Evolutionary conservation across 768 basidiomycete species (phyloP), one percentile per base, ranked within the genome.

Genomic region (Naganishia randhawae): DNA sequence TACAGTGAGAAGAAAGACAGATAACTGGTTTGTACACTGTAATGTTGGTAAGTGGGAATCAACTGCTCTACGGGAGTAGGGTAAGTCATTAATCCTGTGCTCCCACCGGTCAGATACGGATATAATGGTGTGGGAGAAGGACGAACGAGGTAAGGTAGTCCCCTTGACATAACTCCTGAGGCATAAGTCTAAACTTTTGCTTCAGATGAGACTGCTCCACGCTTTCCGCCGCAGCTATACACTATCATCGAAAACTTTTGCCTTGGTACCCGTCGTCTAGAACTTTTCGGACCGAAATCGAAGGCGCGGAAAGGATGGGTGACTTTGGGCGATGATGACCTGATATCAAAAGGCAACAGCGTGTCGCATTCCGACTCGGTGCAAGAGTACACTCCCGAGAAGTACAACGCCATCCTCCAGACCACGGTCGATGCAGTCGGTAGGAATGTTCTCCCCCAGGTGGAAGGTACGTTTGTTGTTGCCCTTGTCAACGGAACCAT

Each of bases 231-330:
- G 19, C 95, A 98, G 78, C 90, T 93, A 83, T 94, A 97, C 81
- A 88, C 89, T 5, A 85, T 99, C 48, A 89, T 98, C 76, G 96
- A 99, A 80, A 97, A 95, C 79, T 98, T 99, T 78, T 98, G 94
- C 76, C 87, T 96, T 57, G 96, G 94, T 5, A 85, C 89, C 0
- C 88, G 95, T 17, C 86, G 96, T 2, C 86, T 99, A 16, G 92
- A 98, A 76, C 81, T 99, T 14, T 97, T 93, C 71, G 92, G 90
- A 0, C 85, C 86, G 2, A 82, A 83, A 0, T 83, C 85, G 0
- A 29, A 87, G 0, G 81, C 91, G 7, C 86, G 94, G 0, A 85
- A 87, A 13, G 95, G 95, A 7, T 99, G 96, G 96, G 88, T 96
- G 13, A 90, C 91, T n/a, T 86, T 88, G 13, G 68, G 73, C 0